These are phyloP conservation scores for Ascochyta pisi DNA, from an alignment of 2,329 filamentous ascomycete species.

Conservation along the genomic window DNA sequence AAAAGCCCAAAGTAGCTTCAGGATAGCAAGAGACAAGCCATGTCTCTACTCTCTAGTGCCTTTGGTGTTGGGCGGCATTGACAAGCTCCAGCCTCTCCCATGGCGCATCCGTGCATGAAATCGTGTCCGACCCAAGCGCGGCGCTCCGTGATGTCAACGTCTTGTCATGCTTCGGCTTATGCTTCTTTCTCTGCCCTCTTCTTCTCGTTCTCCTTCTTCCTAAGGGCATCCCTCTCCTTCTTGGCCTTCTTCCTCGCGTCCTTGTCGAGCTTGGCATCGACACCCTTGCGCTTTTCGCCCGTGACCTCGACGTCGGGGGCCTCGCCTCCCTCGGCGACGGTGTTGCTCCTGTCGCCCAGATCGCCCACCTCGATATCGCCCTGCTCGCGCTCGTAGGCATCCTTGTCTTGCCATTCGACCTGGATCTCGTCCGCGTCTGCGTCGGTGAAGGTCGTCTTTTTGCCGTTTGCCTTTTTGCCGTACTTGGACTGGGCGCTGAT, in stretches of 20 bases:
- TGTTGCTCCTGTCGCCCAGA: slow-evolving; percentile 45
- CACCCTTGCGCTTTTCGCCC: slow-evolving; percentile 39
- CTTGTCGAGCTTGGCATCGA: slow-evolving; percentile 51
- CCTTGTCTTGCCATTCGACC: slow-evolving; percentile 52
- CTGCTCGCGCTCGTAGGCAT: slow-evolving; percentile 52
- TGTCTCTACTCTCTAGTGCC: too few relatives aligned
- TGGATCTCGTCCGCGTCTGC: slow-evolving; percentile 11
- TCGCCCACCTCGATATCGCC: slow-evolving; percentile 52
- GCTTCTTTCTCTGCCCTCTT: slow-evolving; percentile 35
- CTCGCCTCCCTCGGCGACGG: slow-evolving; percentile 39
- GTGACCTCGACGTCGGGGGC: slow-evolving; percentile 35
- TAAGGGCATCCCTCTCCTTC: slow-evolving; percentile 59
- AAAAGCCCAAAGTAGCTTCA: not conserved
- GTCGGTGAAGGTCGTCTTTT: slow-evolving; percentile 13
- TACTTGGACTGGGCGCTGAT: not conserved
- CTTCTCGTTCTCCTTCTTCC: slow-evolving; percentile 48
- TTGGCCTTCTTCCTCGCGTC: slow-evolving; percentile 63
- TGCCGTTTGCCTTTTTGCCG: slow-evolving; percentile 19
- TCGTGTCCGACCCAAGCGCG: slow-evolving; percentile 5
- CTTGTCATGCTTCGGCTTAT: not conserved
- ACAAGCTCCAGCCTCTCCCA: not conserved
- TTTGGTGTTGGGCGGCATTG: not conserved
- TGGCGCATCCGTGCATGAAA: not conserved
- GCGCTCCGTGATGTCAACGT: slow-evolving; percentile 12
- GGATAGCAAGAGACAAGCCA: too few relatives aligned